phyloP scores from a whole-genome alignment of 371 early-diverging fungal genomes.

The Dichotomocladium elegans region DNA sequence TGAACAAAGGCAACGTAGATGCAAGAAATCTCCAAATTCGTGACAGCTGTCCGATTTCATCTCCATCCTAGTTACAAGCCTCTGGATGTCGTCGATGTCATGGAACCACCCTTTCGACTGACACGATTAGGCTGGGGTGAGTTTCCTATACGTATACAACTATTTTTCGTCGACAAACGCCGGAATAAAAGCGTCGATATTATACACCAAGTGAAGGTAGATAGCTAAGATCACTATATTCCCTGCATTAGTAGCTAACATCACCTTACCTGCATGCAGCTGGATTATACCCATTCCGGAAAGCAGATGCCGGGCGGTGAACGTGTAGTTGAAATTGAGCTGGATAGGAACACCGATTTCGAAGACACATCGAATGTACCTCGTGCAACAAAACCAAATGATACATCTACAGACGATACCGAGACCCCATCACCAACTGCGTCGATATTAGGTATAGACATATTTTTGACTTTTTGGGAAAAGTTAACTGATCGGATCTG shows the following conservation, averaged over 20 bases:
- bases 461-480: no score
- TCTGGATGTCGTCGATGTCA: constrained; percentile 79
- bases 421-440: no score
- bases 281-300: constrained; percentile 74
- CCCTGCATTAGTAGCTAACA: neutral
- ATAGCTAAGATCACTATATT: neutral
- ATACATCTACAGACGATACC: no score
- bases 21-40: constrained; percentile 59
- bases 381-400: no score
- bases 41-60: constrained; percentile 79
- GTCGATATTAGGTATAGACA: no score
- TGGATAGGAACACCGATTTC: constrained; percentile 81
- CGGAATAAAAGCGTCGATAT: constrained; percentile 85
- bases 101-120: constrained; percentile 76
- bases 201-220: constrained; percentile 77
- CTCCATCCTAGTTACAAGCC: constrained; percentile 91
- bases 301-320: constrained; percentile 71
- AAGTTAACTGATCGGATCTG: neutral
- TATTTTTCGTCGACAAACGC: constrained; percentile 73
- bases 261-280: constrained; percentile 20
- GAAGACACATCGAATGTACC: constrained; percentile 16
- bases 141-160: constrained; percentile 80
- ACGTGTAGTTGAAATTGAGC: constrained; percentile 72
- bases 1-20: no score
- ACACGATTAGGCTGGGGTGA: constrained; percentile 93